Evolutionary conservation across 2,329 filamentous ascomycete genomes (phyloP), one percentile per base, ranked within the genome.

Genomic region (Ascochyta viciae-villosae): DNA sequence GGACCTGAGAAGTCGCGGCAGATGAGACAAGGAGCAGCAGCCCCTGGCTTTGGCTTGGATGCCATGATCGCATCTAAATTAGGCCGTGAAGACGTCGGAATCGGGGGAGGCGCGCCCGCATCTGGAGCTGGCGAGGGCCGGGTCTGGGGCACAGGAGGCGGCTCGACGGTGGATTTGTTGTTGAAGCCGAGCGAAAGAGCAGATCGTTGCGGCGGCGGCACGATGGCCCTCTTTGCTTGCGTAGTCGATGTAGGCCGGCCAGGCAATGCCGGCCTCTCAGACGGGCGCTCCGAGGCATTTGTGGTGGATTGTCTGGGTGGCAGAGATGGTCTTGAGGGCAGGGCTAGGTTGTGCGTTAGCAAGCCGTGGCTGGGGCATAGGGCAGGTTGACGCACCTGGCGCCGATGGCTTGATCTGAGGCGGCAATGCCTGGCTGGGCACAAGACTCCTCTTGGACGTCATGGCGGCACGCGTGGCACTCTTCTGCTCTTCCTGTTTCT

Each of bases 1-100:
- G 92, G 89, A 0, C 78, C 87, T 6, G 91, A 92, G 76, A 96
- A 98, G 77, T 98, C 93, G 62, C 93, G 87, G 73, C 95, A 98
- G 54, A 87, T 80, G 48, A 96, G 82, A 73, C 95, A 98, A 44
- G 57, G 48, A 40, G 51, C 51, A n/a, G 56, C 50, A 6, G 63
- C 67, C 15, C 67, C 65, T 41, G 67, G 60, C 52, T 70, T 73
- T 15, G 74, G 73, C 53, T 76, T 74, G 9, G 71, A 73, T 40
- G 82, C 80, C 73, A 83, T 79, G 16, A 87, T 74, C 39, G 82
- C 80, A 7, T 82, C 79, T 3, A 87, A 76, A 72, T 87, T 82
- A n/a, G 85, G 85, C 38, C 84, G 78, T 23, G 85, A 85, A 19
- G 77, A 75, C 24, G 79, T 64, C 7, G 85, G 85, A 10, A 87